Percentiles rank a stretch among this genome's conserved stretches.
Evolutionary conservation across 164 flowering plant genomes (phyloP).

Genomic region (Chimonanthus praecox): DNA sequence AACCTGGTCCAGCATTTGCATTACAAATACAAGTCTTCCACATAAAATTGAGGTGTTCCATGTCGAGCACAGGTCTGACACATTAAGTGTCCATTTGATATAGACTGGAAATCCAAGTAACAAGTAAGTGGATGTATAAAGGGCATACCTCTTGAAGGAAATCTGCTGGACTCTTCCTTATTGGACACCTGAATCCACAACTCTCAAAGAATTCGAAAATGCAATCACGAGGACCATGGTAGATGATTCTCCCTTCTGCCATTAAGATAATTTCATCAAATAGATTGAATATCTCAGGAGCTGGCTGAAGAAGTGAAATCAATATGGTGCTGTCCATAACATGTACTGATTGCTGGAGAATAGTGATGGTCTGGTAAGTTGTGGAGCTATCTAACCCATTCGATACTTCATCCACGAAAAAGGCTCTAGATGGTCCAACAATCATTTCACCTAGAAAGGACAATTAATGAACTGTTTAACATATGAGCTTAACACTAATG

Average conservation of each 20-base stretch:
- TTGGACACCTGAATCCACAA: conserved; percentile 43
- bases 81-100: no score
- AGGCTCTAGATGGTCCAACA: conserved; percentile 34
- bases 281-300: conserved; percentile 35
- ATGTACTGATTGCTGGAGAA: conserved; percentile 33
- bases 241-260: conserved; percentile 38
- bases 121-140: neutral
- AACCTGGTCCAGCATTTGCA: no score
- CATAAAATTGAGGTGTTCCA: no score
- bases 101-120: neutral
- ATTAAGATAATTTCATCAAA: conserved; percentile 46
- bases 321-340: conserved; percentile 30
- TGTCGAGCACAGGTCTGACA: no score
- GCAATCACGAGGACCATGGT: conserved; percentile 35
- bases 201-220: conserved; percentile 31
- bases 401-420: conserved; percentile 53
- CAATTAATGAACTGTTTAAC: neutral
- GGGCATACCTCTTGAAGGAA: conserved; percentile 41
- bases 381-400: conserved; percentile 51
- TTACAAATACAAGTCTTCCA: no score
- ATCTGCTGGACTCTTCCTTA: conserved; percentile 40
- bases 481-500: neutral
- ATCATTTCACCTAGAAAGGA: conserved; percentile 38
- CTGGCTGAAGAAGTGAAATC: conserved; percentile 11
- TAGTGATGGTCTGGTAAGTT: conserved; percentile 38